Evolutionary conservation across 2,329 filamentous ascomycete genomes (phyloP), one percentile per base, ranked within the genome.

Genomic region (Penicillium expansum): DNA sequence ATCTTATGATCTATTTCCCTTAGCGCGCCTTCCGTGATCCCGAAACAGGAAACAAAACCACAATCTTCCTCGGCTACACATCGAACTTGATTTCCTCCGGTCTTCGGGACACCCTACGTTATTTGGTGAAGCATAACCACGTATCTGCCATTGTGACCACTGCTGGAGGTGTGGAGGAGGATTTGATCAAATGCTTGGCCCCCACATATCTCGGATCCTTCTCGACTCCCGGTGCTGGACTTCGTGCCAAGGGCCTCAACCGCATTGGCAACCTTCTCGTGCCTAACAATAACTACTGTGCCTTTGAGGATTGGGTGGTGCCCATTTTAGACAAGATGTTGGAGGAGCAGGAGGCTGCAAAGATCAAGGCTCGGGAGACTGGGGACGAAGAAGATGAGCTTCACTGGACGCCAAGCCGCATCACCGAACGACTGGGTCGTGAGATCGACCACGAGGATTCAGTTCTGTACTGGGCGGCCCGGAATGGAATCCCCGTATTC

Each of bases 11-110:
- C 32, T 50, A 58, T 56, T 43, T 47, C 58, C 51, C 16, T 79
- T 70, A 88, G 91, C 84, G 91, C 71, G 83, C 84, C 56, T 97
- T 91, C 88, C 82, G 82, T 60, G 89, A 96, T 71, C 85, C 90
- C 0, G 89, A 92, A 69, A 90, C 90, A 1, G 85, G 85, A 14
- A 86, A 89, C 27, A 84, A 84, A 68, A 94, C 94, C 18, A 97
- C 94, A 58, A 93, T 99, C 67, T 97, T 99, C 76, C 85, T 99
- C 9, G 94, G 94, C 56, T 99, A 97, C 78, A 99, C 94, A 10
- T 96, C 91, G 49, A 99, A 99, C 73, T 83, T 99, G 67, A 97
- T 99, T 69, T 97, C 94, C 0, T 99, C 93, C 4, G 94, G 94
- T 9, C 84, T 99, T 30, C 86, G 94, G 52, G 92, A 96, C 64